Conservation (phyloP, 306 rosid genomes). For the Cucumis sativus region DNA sequence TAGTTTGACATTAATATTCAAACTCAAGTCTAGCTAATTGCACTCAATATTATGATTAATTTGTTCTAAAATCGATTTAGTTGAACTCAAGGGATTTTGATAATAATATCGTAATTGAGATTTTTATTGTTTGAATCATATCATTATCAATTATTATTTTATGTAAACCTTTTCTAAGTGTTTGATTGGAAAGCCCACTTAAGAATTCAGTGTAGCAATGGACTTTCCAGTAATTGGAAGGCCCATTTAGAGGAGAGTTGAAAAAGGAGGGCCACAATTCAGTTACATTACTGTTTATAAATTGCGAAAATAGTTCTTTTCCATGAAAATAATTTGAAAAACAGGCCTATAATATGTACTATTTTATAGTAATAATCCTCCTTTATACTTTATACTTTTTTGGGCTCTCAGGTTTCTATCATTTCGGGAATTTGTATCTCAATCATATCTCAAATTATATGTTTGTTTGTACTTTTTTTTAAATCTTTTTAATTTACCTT, state of each 20-base stretch:
- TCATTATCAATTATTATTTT: no score
- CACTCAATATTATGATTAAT: no score
- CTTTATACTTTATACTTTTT: neutral
- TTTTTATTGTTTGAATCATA: no score
- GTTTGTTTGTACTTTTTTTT: no score
- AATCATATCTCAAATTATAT: no score
- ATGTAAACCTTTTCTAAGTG: no score
- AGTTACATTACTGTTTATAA: neutral
- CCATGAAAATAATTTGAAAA: neutral
- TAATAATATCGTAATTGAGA: no score
- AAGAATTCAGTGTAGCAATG: neutral
- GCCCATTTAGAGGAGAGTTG: neutral
- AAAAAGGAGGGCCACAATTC: neutral
- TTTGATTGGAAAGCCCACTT: neutral
- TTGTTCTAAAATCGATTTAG: no score
- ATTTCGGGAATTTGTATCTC: neutral
- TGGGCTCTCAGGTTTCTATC: neutral
- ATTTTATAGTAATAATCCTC: neutral
- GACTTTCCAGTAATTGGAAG: neutral
- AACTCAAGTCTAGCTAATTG: no score
- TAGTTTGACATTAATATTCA: no score
- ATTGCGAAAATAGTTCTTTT: neutral
- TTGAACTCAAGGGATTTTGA: no score
- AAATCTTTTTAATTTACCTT: no score
- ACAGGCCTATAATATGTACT: neutral